These are phyloP conservation scores for Citrus trifoliata DNA, from an alignment of 345 rosid genomes.

Conservation along the genomic window DNA sequence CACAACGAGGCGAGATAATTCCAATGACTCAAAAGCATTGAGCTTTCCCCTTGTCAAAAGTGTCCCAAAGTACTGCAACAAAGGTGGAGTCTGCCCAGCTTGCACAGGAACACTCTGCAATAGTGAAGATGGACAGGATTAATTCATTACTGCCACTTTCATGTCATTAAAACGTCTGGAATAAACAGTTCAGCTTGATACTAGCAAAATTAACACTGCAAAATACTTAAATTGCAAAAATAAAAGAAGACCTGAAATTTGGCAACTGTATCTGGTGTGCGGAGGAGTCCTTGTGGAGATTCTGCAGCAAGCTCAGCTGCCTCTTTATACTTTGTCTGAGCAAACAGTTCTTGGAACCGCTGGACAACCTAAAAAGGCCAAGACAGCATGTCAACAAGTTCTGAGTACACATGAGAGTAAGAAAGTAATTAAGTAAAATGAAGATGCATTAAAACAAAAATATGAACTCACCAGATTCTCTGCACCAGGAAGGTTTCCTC, in stretches of 20 bases:
- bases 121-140: not conserved
- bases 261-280: conserved; percentile 96
- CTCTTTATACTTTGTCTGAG: conserved; percentile 98
- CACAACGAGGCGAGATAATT: conserved; percentile 95
- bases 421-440: conserved; percentile 4
- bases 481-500: conserved; percentile 99
- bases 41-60: conserved; percentile 95
- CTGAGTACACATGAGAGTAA: not conserved
- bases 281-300: conserved; percentile 95
- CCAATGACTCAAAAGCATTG: conserved; percentile 95
- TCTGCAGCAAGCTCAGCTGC: conserved; percentile 99
- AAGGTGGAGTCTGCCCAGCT: conserved; percentile 98
- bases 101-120: conserved; percentile 97
- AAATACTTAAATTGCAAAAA: not conserved
- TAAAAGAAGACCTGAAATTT: conserved; percentile 79
- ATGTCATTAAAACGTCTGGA: not conserved
- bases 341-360: conserved; percentile 95
- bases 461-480: conserved; percentile 74
- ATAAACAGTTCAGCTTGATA: not conserved
- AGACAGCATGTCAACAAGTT: conserved; percentile 13
- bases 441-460: conserved; percentile 1
- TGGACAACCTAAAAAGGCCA: conserved; percentile 76
- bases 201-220: conserved; percentile 6
- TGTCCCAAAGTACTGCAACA: conserved; percentile 97
- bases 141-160: conserved; percentile 2